These are phyloP conservation scores for Microcyclosporella mali DNA, from an alignment of 2,329 filamentous ascomycete species.

Conservation along the genomic window DNA sequence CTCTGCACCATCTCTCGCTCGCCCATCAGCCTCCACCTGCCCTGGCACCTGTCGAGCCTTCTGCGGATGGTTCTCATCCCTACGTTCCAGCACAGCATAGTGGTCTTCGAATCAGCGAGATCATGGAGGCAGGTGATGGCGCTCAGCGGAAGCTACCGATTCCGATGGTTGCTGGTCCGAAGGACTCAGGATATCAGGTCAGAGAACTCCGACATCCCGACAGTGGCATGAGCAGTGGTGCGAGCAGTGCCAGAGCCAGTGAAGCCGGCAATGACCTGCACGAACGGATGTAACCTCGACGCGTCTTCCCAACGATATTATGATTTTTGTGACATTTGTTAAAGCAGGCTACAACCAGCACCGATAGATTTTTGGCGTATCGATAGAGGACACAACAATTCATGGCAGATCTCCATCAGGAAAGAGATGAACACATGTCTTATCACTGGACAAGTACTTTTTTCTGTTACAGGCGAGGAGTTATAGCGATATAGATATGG, in stretches of 20 bases:
- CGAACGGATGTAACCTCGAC: constrained; percentile 17
- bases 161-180: constrained; percentile 63
- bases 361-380: background rate
- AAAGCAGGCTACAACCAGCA: background rate
- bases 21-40: constrained; percentile 54
- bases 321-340: constrained; percentile 1
- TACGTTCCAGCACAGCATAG: constrained; percentile 52
- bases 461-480: constrained; percentile 20
- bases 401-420: too few species aligned
- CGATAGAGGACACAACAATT: too few species aligned
- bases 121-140: constrained; percentile 82
- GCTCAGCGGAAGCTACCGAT: constrained; percentile 86
- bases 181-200: constrained; percentile 43
- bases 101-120: constrained; percentile 81
- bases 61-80: constrained; percentile 54
- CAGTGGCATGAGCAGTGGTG: constrained; percentile 65
- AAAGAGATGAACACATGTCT: too few species aligned
- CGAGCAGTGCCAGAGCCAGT: constrained; percentile 27
- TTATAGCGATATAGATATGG: constrained; percentile 25
- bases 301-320: background rate
- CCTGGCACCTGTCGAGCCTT: constrained; percentile 64
- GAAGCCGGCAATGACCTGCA: constrained; percentile 31
- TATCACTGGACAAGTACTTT: background rate
- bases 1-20: constrained; percentile 67
- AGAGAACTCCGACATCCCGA: constrained; percentile 63